Evolutionary conservation across 371 early-diverging fungal species (phyloP), one percentile per base, ranked within the genome.

Genomic region (Dichotomocladium elegans): DNA sequence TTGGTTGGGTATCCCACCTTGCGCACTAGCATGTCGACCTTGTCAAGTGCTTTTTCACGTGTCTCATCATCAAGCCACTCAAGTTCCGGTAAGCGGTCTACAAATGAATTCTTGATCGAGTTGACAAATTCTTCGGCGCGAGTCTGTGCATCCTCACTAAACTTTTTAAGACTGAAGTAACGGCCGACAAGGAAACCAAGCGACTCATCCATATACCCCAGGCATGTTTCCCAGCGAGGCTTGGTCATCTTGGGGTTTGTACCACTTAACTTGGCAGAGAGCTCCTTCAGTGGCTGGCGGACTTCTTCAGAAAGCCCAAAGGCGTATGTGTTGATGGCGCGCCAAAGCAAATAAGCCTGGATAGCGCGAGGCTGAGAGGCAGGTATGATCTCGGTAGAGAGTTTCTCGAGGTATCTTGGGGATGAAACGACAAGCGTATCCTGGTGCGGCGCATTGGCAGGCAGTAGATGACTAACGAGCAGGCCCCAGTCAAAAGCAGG

Each of bases 111-210:
- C 14, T 63, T 41, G 29, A 79, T 63, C 7, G 64, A 27, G 42
- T 27, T 37, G 0, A 68, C 52, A 11, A 79, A 55, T 1, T 65
- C 43, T 12, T 68, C 53, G 15, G 70, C 69, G 17, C 60, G 51
- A 14, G 41, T 17, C 29, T 58, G 70, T 25, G 58, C 47, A 17
- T 30, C n/a, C 3, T n/a, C 43, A 26, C 30, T 34, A 50, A 31
- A 42, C 33, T 21, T 51, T 28, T 33, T 59, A 63, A 9, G 53
- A 54, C 41, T 66, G 57, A 69, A 82, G 37, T 76, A 82, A 5
- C 79, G 67, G 4, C 86, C 86, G 7, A 80, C 53, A 44, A 83
- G 55, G 17, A 71, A 64, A 1, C 83, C 82, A 42, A 85, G 41
- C 8, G 68, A 57, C 0, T 49, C 12, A 37, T 84, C 81, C 5